These are phyloP conservation scores for Nemania diffusa DNA, from an alignment of 2,329 filamentous ascomycete genomes.

Conservation along the genomic window DNA sequence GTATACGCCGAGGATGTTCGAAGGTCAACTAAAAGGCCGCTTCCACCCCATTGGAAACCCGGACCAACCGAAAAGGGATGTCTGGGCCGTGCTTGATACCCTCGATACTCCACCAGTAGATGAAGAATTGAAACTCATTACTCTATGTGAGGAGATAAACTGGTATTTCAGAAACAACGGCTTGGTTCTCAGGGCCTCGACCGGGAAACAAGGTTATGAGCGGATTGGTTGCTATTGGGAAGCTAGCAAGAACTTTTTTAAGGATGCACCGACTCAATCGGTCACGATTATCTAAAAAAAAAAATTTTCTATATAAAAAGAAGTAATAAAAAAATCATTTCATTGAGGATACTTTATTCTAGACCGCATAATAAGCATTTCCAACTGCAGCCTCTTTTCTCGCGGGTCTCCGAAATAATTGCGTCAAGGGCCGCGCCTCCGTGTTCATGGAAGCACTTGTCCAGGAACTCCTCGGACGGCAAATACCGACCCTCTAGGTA, in stretches of 20 bases:
- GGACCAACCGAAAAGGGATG: neutral
- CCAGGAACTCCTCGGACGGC: no score
- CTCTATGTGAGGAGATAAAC: slow-evolving; percentile 8
- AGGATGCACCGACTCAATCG: slow-evolving; percentile 1
- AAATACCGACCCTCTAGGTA: no score
- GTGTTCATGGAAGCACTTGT: no score
- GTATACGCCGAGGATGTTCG: neutral
- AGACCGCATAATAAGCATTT: no score
- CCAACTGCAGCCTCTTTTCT: no score
- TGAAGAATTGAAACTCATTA: slow-evolving; percentile 2
- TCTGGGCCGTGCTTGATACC: slow-evolving; percentile 14
- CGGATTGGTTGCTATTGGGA: slow-evolving; percentile 25
- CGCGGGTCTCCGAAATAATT: no score
- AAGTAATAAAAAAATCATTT: neutral
- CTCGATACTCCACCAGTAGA: neutral
- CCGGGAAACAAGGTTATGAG: slow-evolving; percentile 1
- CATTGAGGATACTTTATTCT: no score
- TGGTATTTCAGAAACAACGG: slow-evolving; percentile 17
- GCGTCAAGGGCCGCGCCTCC: no score
- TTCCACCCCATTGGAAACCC: slow-evolving; percentile 1
- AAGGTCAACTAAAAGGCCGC: slow-evolving; percentile 16
- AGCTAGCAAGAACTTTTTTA: slow-evolving; percentile 4
- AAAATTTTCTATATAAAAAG: neutral
- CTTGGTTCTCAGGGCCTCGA: slow-evolving; percentile 8
- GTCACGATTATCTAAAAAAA: slow-evolving; percentile 15